Percentiles rank a stretch among this genome's conserved stretches.
Evolutionary conservation across 2,329 filamentous ascomycete species (phyloP).

Genomic region (Fusarium paranaense): DNA sequence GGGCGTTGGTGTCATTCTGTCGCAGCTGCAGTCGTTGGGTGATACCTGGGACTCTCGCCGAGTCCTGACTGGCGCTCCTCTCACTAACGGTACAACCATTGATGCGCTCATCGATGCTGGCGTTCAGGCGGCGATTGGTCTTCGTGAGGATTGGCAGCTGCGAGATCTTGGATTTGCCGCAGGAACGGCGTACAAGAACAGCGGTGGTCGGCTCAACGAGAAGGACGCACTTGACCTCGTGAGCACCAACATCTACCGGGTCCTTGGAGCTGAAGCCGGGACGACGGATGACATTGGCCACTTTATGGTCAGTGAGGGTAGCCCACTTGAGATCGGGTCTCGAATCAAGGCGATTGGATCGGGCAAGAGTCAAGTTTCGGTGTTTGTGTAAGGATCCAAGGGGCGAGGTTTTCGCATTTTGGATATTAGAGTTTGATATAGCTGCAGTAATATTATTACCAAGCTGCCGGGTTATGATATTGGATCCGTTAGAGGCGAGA

Average conservation of each 20-base stretch:
- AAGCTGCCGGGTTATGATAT: neutral
- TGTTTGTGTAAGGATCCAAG: constrained; percentile 48
- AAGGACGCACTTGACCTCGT: constrained; percentile 68
- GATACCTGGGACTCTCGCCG: constrained; percentile 71
- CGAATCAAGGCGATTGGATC: constrained; percentile 64
- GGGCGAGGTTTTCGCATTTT: neutral
- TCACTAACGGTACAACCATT: constrained; percentile 73
- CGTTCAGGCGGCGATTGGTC: constrained; percentile 67
- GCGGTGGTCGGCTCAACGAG: constrained; percentile 64
- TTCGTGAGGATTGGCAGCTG: constrained; percentile 72
- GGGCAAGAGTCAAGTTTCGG: constrained; percentile 46
- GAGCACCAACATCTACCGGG: constrained; percentile 66
- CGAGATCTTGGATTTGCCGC: constrained; percentile 70
- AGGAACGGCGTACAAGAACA: constrained; percentile 69
- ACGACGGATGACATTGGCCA: constrained; percentile 52
- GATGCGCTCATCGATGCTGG: constrained; percentile 69
- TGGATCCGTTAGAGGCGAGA: neutral
- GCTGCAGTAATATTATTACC: neutral
- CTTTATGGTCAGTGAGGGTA: constrained; percentile 74
- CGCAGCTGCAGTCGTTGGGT: constrained; percentile 68
- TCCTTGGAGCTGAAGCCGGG: constrained; percentile 62
- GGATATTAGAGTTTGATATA: neutral
- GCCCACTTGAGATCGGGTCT: constrained; percentile 69
- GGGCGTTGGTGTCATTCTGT: constrained; percentile 68
- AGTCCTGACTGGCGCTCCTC: constrained; percentile 71